Conservation (phyloP, 768 basidiomycete genomes). For the Coprinopsis strossmayeri region DNA sequence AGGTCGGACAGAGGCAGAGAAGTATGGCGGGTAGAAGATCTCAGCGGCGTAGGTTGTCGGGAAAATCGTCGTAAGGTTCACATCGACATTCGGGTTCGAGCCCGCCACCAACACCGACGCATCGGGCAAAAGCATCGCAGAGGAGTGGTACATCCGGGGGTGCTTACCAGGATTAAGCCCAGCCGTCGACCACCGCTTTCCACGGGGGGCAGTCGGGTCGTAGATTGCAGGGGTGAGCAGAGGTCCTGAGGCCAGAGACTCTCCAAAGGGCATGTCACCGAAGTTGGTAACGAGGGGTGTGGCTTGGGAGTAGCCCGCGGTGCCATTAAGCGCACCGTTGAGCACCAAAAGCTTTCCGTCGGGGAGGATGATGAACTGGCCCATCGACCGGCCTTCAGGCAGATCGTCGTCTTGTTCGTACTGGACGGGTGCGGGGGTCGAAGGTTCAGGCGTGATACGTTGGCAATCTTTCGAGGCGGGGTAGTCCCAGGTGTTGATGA, state of each 20-base stretch:
- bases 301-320: conserved; percentile 29
- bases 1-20: conserved; percentile 62
- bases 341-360: conserved; percentile 72
- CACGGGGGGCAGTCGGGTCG: conserved; percentile 65
- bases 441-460: conserved; percentile 80
- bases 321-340: conserved; percentile 82
- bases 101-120: conserved; percentile 85
- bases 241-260: conserved; percentile 77
- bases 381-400: conserved; percentile 78
- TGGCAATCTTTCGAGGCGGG: conserved; percentile 72
- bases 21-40: conserved; percentile 91
- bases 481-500: conserved; percentile 65
- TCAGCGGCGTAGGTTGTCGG: conserved; percentile 80
- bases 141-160: conserved; percentile 86
- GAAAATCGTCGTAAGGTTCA: conserved; percentile 52
- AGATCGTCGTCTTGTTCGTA: conserved; percentile 75
- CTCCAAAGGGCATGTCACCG: conserved; percentile 57
- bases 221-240: conserved; percentile 75
- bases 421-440: conserved; percentile 48
- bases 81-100: conserved; percentile 89
- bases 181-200: conserved; percentile 66
- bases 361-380: conserved; percentile 81
- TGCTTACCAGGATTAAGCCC: conserved; percentile 60
- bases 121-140: conserved; percentile 83
- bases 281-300: conserved; percentile 40